Base-by-base conservation (phyloP, 106 monocot genomes). In the Allium sativum region DNA sequence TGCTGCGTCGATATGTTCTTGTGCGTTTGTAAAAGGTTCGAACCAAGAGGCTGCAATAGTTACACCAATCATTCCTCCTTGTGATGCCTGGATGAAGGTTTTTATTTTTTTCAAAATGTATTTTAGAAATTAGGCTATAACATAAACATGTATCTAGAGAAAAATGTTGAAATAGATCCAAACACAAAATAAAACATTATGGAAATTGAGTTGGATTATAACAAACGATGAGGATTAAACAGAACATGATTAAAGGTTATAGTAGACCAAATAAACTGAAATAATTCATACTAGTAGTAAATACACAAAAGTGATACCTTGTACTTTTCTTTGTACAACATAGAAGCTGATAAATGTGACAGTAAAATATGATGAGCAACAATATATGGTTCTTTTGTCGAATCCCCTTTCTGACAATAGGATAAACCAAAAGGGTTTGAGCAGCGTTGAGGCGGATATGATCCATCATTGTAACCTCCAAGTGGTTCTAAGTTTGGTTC, bases 401-500 rank as follows among this genome's bases (percentile, higher is more conserved):
- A 75, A 31, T 68, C 75, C 17, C 41, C 68, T 1, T 40, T 41
- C 3, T 60, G 50, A 48, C 71, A 71, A 48, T 83, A 57, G 1
- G 21, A 0, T 12, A 11, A 3, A 43, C 76, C 73, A 11, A 65
- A 84, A 9, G 73, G 73, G 55, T 59, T 42, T 4, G 84, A 84
- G 59, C 84, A 84, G 4, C 84, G 66, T 5, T 13, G 47, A 10
- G 84, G 84, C 43, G 80, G 58, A 13, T 62, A 62, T 0, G 47
- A 0, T 15, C 76, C 80, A 4, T 12, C 6, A 65, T 80, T 77
- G 9, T 74, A 59, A 21, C 73, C 76, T 47, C 13, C 60, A 11
- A 73, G 16, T 1, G 80, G 15, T 11, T 73, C 66, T 14, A 80
- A 18, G 60, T 84, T 84, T 6, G 84, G 84, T 42, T 84, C 84